Conservation (phyloP, 345 rosid genomes). For the Aurinia saxatilis region DNA sequence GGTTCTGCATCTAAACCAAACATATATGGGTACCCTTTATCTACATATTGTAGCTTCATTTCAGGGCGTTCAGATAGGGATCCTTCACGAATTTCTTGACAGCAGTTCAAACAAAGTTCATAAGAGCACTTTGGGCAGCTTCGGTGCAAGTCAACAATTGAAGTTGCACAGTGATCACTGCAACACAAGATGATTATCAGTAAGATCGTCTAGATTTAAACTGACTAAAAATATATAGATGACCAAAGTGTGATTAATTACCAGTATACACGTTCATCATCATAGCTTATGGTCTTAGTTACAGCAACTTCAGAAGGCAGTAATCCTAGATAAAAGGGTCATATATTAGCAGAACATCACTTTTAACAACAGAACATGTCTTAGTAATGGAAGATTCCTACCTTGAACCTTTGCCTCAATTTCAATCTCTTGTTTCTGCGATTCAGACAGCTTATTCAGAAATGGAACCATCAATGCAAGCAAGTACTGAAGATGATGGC, state of each 20-base stretch:
- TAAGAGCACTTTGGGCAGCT: constrained; percentile 66
- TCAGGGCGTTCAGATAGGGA: constrained; percentile 36
- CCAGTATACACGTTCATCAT: constrained; percentile 83
- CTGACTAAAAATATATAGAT: background rate
- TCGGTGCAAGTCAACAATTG: constrained; percentile 76
- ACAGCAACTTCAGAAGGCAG: constrained; percentile 31
- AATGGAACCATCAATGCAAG: constrained; percentile 50
- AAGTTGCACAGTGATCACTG: constrained; percentile 88
- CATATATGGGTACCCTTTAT: constrained; percentile 58
- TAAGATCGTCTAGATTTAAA: background rate
- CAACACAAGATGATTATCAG: background rate
- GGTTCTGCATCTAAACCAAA: constrained; percentile 55
- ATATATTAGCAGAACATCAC: constrained; percentile 5
- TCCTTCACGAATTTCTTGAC: constrained; percentile 63
- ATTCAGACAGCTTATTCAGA: constrained; percentile 40
- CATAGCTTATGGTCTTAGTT: constrained; percentile 32
- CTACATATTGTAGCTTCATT: constrained; percentile 30
- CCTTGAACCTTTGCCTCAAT: constrained; percentile 59
- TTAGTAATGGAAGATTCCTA: constrained; percentile 10
- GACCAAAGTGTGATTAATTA: constrained; percentile 18
- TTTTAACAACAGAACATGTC: background rate
- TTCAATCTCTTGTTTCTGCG: constrained; percentile 48
- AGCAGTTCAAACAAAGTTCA: constrained; percentile 80
- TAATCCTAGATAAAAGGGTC: constrained; percentile 25
- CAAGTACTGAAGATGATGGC: constrained; percentile 47